phyloP scores from a whole-genome alignment of 2,329 filamentous ascomycete species.

The Malbranchea cinnamomea region DNA sequence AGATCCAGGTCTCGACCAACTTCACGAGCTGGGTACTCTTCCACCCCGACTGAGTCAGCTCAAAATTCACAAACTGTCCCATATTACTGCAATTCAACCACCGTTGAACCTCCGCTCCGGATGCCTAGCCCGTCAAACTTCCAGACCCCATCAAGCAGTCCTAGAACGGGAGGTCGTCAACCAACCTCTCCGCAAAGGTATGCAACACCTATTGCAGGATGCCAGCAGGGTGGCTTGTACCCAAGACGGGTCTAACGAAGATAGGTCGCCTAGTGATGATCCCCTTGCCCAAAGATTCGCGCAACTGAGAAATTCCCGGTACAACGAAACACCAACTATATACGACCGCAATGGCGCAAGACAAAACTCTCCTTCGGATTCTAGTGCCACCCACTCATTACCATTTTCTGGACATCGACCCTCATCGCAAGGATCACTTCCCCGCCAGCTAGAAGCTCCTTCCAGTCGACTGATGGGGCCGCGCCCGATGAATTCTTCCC shows the following conservation, averaged over 20 bases:
- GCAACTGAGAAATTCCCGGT: constrained; percentile 18
- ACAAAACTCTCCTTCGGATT: neutral
- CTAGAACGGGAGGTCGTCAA: too few relatives aligned
- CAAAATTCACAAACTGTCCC: neutral
- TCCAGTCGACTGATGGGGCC: constrained; percentile 25
- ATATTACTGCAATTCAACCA: neutral
- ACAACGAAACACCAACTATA: constrained; percentile 5
- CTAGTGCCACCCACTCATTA: neutral
- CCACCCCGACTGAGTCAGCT: neutral
- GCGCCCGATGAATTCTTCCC: constrained; percentile 26
- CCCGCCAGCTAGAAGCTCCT: constrained; percentile 14
- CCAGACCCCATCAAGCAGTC: constrained; percentile 13
- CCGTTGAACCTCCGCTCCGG: constrained; percentile 5
- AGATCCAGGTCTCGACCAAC: constrained; percentile 6
- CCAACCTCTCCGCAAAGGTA: too few relatives aligned
- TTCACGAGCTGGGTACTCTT: neutral
- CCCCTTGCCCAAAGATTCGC: constrained; percentile 29
- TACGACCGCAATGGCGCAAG: constrained; percentile 8
- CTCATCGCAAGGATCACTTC: constrained; percentile 8
- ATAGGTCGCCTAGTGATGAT: constrained; percentile 15
- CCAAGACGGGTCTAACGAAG: constrained; percentile 6
- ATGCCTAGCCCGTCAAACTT: constrained; percentile 29
- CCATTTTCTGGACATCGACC: constrained; percentile 3
- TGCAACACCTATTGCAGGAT: too few relatives aligned
- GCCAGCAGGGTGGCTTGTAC: too few relatives aligned